Evolutionary conservation across 2,329 filamentous ascomycete species (phyloP).

Genomic region (Stylonectria norvegica): DNA sequence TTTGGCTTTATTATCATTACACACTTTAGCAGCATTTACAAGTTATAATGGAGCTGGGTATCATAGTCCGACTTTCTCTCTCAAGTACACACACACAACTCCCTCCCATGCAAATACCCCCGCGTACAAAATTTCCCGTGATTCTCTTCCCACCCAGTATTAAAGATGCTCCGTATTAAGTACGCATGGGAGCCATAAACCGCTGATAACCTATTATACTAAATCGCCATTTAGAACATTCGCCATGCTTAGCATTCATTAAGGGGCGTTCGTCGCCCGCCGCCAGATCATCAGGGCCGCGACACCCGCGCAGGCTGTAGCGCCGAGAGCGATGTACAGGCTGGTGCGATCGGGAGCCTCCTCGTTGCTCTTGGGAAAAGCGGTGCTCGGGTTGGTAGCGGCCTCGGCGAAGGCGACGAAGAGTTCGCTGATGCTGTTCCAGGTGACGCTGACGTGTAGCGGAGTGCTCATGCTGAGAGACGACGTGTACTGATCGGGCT

Average conservation of each 20-base stretch:
- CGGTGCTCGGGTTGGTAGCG: constrained; percentile 82
- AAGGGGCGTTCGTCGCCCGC: constrained; percentile 49
- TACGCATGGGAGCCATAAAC: no score
- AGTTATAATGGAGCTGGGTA: constrained; percentile 29
- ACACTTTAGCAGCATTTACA: constrained; percentile 12
- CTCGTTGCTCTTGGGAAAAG: constrained; percentile 86
- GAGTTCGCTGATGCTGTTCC: constrained; percentile 89
- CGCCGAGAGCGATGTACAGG: constrained; percentile 80
- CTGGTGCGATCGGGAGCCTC: constrained; percentile 79
- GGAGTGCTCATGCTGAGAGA: constrained; percentile 84
- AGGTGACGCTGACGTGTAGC: constrained; percentile 90
- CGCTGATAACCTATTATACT: no score
- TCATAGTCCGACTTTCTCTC: constrained; percentile 25
- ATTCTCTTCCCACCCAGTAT: no score
- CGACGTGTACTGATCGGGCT: constrained; percentile 89
- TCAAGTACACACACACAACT: constrained; percentile 23
- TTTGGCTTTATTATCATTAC: constrained; percentile 20
- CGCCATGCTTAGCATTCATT: constrained; percentile 7
- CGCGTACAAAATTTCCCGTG: no score
- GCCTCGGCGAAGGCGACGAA: constrained; percentile 91
- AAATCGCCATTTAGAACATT: no score
- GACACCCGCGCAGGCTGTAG: constrained; percentile 60
- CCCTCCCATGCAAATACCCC: constrained; percentile 15
- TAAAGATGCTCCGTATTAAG: no score
- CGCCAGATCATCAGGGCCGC: constrained; percentile 65